Conservation (phyloP, 2,329 filamentous ascomycete species). For the Myrmaecium sp. region DNA sequence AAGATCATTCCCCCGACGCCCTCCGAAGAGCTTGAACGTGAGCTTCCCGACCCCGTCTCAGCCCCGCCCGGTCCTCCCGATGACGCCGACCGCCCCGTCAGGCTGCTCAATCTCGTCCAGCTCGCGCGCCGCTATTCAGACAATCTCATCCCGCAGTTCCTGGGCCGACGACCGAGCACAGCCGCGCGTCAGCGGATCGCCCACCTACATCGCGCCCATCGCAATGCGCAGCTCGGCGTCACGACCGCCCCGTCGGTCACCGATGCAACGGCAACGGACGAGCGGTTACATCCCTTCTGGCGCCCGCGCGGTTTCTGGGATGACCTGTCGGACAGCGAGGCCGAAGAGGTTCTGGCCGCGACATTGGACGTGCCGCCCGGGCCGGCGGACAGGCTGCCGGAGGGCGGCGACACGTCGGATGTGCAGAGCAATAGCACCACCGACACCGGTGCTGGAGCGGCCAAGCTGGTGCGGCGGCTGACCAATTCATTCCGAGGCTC, state of each 20-base stretch:
- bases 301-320: slow-evolving; percentile 47
- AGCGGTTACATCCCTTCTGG: slow-evolving; percentile 43
- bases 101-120: slow-evolving; percentile 24
- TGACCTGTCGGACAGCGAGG: slow-evolving; percentile 28
- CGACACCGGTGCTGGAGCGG: slow-evolving; percentile 4
- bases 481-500: slow-evolving; percentile 22
- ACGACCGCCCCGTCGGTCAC: too few species aligned
- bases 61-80: slow-evolving; percentile 11
- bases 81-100: slow-evolving; percentile 17
- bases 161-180: slow-evolving; percentile 15
- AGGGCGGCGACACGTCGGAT: slow-evolving; percentile 29
- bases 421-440: slow-evolving; percentile 8
- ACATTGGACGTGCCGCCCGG: too few species aligned
- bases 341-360: slow-evolving; percentile 15
- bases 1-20: slow-evolving; percentile 40
- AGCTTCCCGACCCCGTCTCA: slow-evolving; percentile 12
- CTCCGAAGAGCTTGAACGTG: slow-evolving; percentile 25
- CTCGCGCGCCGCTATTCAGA: slow-evolving; percentile 29
- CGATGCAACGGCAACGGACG: slow-evolving; percentile 19
- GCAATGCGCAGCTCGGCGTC: slow-evolving; percentile 15
- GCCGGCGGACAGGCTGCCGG: slow-evolving; percentile 15
- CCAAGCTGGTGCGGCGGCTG: slow-evolving; percentile 12
- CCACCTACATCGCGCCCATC: slow-evolving; percentile 6
- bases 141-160: slow-evolving; percentile 24
- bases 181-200: slow-evolving; percentile 4